Evolutionary conservation across 805 yeast species (phyloP), one percentile per base, ranked within the genome.

Genomic region (Priceomyces fermenticarens): DNA sequence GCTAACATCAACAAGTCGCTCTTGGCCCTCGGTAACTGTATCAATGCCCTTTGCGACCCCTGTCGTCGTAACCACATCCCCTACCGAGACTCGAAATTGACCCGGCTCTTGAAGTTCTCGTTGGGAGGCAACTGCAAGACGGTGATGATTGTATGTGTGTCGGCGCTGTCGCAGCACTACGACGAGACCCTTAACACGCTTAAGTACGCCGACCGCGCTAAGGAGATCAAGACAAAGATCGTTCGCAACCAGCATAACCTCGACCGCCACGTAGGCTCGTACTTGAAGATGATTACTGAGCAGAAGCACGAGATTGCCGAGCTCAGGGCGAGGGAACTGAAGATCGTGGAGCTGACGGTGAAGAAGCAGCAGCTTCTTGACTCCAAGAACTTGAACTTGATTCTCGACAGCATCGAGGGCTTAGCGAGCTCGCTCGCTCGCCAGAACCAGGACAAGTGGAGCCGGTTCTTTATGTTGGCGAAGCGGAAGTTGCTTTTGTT

Each of bases 91-190:
- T 88, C 96, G 6, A 90, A 90, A 54, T 70, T 91, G 40, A 91
- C 98, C 0, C 67, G 98, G 48, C 68, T 91, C 37, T 72, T 91
- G 41, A 88, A 90, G 57, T 88, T 87, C 56, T 89, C 97, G 0
- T 67, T 91, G 10, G 97, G 97, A 3, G 97, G 97, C 0, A 88
- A 88, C 57, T 91, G 98, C 63, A 85, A 86, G 57, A 91, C 98
- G 0, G 90, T 88, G 3, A 91, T 91, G 98, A 87, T 91, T 49
- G 97, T 89, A 2, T 91, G 98, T 62, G 77, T 91, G 3, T 83
- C 95, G 3, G 97, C 97, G 0, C 85, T 89, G 44, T 78, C 86
- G 25, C 73, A 71, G 33, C 97, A 91, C 60, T 89, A 88, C 59
- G 98, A 91, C 55, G 98, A 91, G 56, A 90, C 98, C 1, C 68